phyloP scores from a whole-genome alignment of 306 rosid species.

The Acacia crassicarpa region DNA sequence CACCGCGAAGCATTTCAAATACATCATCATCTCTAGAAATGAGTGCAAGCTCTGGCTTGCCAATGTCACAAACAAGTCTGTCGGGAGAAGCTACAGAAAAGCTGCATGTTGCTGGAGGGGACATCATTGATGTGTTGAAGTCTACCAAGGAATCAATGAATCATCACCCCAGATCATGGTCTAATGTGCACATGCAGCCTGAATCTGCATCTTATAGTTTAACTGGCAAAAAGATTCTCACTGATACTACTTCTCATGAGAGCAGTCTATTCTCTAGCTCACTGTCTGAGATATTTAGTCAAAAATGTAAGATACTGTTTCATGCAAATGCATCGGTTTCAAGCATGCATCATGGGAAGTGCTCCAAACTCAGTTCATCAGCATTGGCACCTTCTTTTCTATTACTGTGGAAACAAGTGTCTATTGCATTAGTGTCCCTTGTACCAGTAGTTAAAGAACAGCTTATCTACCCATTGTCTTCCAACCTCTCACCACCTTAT shows the following conservation, averaged over 20 bases:
- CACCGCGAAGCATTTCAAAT: slow-evolving; percentile 39
- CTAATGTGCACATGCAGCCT: slow-evolving; percentile 39
- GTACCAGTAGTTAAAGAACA: background rate
- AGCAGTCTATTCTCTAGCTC: slow-evolving; percentile 75
- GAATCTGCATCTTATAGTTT: slow-evolving; percentile 48
- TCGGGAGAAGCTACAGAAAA: slow-evolving; percentile 37
- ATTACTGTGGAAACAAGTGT: slow-evolving; percentile 11
- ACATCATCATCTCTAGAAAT: slow-evolving; percentile 32
- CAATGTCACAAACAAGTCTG: slow-evolving; percentile 37
- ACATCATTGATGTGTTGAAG: slow-evolving; percentile 28
- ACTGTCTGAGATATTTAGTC: slow-evolving; percentile 58
- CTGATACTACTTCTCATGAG: slow-evolving; percentile 48
- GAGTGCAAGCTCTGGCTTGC: slow-evolving; percentile 42
- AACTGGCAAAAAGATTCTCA: slow-evolving; percentile 38
- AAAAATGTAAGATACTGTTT: slow-evolving; percentile 53
- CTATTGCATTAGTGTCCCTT: slow-evolving; percentile 12
- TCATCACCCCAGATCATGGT: slow-evolving; percentile 46
- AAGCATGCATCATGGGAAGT: slow-evolving; percentile 10
- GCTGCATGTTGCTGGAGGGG: slow-evolving; percentile 34
- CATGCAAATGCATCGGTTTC: background rate
- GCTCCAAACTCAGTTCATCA: slow-evolving; percentile 13
- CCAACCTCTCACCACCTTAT: background rate
- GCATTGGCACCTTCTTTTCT: background rate
- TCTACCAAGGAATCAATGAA: slow-evolving; percentile 45
- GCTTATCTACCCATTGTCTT: slow-evolving; percentile 8